These are phyloP conservation scores for Clitopilus passeckerianus DNA, from an alignment of 768 basidiomycete genomes.

Conservation along the genomic window DNA sequence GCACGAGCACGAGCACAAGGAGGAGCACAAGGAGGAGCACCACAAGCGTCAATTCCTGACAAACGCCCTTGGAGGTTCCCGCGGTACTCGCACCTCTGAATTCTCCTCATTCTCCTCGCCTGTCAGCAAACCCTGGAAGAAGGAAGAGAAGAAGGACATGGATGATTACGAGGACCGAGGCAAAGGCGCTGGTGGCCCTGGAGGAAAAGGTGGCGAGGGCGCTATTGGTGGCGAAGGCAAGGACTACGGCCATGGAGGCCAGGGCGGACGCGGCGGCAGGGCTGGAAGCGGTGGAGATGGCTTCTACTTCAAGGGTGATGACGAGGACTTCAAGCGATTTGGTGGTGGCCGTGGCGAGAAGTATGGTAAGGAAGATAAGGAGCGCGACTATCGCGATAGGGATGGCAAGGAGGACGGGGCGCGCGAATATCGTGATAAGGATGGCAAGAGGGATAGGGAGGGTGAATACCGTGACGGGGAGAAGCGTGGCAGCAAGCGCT, in stretches of 20 bases:
- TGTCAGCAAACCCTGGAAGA: neutral
- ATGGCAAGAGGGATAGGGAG: neutral
- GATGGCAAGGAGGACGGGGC: too few species aligned
- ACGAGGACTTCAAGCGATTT: neutral
- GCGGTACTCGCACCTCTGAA: too few species aligned
- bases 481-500: neutral
- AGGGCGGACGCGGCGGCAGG: neutral
- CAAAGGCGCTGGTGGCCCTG: too few species aligned
- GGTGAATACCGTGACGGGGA: neutral
- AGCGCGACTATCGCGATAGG: too few species aligned
- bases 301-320: neutral
- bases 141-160: too few species aligned
- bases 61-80: too few species aligned
- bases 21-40: neutral
- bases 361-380: neutral
- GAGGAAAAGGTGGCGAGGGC: too few species aligned
- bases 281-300: neutral
- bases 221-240: slow-evolving; percentile 2
- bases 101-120: neutral
- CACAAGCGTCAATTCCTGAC: neutral
- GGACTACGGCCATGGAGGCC: neutral
- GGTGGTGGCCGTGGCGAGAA: neutral
- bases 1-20: neutral
- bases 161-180: too few species aligned
- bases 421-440: too few species aligned